phyloP scores from a whole-genome alignment of 2,329 filamentous ascomycete species.

The Diplodia scrobiculata region DNA sequence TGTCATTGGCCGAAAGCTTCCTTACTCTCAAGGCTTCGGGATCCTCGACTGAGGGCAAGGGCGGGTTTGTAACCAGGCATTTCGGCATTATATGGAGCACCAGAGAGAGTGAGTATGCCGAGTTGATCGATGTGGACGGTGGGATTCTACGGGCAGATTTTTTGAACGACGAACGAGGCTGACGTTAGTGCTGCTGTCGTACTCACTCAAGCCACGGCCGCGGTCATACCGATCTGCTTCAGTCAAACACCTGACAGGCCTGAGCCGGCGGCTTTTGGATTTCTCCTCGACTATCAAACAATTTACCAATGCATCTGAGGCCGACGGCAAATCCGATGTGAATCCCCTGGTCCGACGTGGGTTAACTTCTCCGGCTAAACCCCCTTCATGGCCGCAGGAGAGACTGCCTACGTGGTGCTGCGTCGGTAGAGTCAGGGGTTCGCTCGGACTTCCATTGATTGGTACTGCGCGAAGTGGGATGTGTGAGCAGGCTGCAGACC shows the following conservation, averaged over 20 bases:
- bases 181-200: neutral
- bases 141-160: neutral
- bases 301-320: neutral
- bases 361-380: neutral
- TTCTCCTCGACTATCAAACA: neutral
- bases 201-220: neutral
- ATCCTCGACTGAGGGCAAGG: neutral
- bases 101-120: neutral
- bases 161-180: neutral
- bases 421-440: neutral
- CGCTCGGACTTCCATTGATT: neutral
- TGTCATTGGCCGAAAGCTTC: neutral
- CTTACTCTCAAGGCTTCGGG: neutral
- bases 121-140: neutral
- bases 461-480: neutral
- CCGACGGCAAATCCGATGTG: neutral
- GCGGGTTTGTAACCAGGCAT: neutral
- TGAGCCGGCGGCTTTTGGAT: neutral
- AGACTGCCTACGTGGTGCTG: neutral
- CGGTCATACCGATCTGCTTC: neutral
- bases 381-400: neutral
- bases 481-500: neutral
- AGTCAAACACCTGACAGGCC: neutral
- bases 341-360: neutral
- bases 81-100: neutral